phyloP scores from a whole-genome alignment of 495 filamentous ascomycete species.

The Annulohypoxylon nitens region DNA sequence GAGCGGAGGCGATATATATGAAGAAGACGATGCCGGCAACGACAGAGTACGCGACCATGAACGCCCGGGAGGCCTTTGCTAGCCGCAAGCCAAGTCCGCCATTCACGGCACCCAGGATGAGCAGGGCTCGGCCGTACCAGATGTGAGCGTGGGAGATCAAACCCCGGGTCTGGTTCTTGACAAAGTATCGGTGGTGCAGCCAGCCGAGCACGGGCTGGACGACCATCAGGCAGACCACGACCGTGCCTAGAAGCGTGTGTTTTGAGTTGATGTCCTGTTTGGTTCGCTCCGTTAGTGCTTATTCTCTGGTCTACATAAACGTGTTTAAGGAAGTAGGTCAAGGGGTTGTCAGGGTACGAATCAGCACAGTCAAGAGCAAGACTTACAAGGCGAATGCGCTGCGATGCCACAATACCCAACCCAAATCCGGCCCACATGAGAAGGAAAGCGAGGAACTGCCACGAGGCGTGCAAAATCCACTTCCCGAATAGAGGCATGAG shows the following conservation, averaged over 20 bases:
- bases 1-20: constrained; percentile 55
- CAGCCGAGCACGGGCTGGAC: constrained; percentile 75
- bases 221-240: constrained; percentile 68
- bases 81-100: constrained; percentile 74
- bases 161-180: constrained; percentile 62
- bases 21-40: constrained; percentile 67
- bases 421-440: constrained; percentile 72
- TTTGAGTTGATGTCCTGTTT: constrained; percentile 56
- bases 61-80: constrained; percentile 56
- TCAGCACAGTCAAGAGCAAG: not conserved
- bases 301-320: constrained; percentile 6
- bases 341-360: not conserved
- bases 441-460: constrained; percentile 69
- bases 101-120: constrained; percentile 77
- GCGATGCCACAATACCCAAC: constrained; percentile 67
- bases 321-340: not conserved
- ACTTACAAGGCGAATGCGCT: constrained; percentile 56
- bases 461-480: constrained; percentile 66
- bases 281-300: constrained; percentile 22
- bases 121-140: constrained; percentile 75
- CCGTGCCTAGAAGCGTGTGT: constrained; percentile 69
- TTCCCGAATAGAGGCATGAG: constrained; percentile 66
- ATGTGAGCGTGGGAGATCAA: constrained; percentile 72
- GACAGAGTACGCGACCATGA: constrained; percentile 70
- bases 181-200: constrained; percentile 72